Evolutionary conservation across 2,329 filamentous ascomycete species (phyloP), one percentile per base, ranked within the genome.

Genomic region (Chrysoporthe austroafricana): DNA sequence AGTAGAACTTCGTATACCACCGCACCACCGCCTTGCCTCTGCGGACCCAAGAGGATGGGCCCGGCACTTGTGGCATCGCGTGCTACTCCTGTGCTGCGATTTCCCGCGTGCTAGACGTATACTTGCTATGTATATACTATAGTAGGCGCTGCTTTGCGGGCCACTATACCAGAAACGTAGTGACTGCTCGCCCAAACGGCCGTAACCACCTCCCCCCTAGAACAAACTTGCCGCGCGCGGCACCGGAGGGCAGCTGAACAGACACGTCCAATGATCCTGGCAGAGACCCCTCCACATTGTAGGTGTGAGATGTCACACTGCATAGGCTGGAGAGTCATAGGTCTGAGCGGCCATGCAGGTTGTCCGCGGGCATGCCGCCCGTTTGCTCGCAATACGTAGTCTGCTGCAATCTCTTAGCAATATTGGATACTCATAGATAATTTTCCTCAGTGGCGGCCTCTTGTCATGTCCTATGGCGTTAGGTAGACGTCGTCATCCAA

Each of bases 151-250:
- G 50, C 59, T 21, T 46, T 26, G 36, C 57, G 48, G 58, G 26
- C 18, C 21, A 34, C 26, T 62, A 32, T 44, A 42, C 44, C 60
- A 50, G 18, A 52, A 36, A 39, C 34, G 48, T 46, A 50, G 63
- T 63, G 57, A 18, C 50, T 43, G 52, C 63, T 26, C 32, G 44
- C 43, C 13, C 52, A 59, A 58, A 66, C 67, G 67, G 67, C 67
- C 67, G 67, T 68, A 66, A 57, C 16, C 50, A 54, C 21, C 50
- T 21, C 48, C 16, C 44, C 4, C 50, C 5, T 14, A 4, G 6
- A 18, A 63, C 26, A 32, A 32, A 7, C 61, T 52, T 16, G 43
- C 32, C 46, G 46, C 11, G 34, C 8, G 46, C 16, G 32, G 42
- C 21, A 11, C 18, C n/a, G 21, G 16, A 63, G 36, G 11, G n/a